Percentiles rank a stretch among this genome's conserved stretches.
Conservation (phyloP, 176 grass and related monocot species). For the Saccharum spontaneum region DNA sequence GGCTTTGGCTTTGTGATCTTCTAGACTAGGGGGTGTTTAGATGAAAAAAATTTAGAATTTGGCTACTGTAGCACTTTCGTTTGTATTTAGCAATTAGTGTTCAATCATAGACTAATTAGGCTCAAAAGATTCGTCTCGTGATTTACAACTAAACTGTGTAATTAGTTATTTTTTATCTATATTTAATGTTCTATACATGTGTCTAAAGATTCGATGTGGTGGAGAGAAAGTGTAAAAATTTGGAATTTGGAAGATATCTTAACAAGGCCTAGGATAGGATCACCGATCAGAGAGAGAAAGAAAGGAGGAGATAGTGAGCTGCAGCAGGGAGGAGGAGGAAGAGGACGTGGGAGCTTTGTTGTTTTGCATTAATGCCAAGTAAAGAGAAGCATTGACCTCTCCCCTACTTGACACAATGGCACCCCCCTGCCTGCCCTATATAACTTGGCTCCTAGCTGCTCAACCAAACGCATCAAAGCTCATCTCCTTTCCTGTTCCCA, state of each 20-base stretch:
- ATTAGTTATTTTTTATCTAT: no score
- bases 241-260: no score
- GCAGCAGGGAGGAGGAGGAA: neutral
- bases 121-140: no score
- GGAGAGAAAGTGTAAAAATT: no score
- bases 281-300: neutral
- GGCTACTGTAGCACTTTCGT: no score
- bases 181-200: no score
- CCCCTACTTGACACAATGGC: conserved; percentile 24
- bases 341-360: conserved; percentile 30
- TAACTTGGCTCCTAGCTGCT: conserved; percentile 34
- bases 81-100: no score
- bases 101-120: no score
- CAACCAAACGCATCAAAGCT: conserved; percentile 35
- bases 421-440: conserved; percentile 36
- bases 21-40: no score
- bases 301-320: neutral
- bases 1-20: conserved; percentile 15
- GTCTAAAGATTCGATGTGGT: no score
- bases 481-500: conserved; percentile 18
- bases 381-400: conserved; percentile 67
- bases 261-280: conserved; percentile 42
- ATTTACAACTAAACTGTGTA: no score
- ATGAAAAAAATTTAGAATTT: no score
- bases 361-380: conserved; percentile 53